These are phyloP conservation scores for Brachypodium distachyon DNA, from an alignment of 202 grass and related monocot species.

Conservation along the genomic window DNA sequence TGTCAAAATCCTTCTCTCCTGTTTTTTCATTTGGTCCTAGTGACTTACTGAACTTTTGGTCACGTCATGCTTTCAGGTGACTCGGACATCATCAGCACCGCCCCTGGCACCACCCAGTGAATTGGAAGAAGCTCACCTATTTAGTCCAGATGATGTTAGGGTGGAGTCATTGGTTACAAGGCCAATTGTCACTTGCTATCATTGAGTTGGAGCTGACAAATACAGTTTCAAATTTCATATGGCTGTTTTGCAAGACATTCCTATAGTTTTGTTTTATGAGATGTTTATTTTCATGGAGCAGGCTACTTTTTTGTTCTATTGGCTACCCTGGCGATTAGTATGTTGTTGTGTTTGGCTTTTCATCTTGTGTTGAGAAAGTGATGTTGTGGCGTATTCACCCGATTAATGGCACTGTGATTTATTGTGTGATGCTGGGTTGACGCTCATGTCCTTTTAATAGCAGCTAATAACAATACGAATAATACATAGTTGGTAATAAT, in stretches of 20 bases:
- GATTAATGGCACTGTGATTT: too few species aligned
- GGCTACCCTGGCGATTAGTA: too few species aligned
- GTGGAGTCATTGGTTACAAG: background rate
- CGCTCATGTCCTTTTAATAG: too few species aligned
- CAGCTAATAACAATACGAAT: too few species aligned
- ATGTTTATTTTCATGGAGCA: background rate
- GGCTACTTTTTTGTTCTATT: too few species aligned
- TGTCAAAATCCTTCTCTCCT: background rate
- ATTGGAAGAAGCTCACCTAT: background rate
- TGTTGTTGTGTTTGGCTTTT: too few species aligned
- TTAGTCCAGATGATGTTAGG: constrained; percentile 15
- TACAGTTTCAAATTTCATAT: background rate
- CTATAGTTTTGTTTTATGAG: constrained; percentile 22
- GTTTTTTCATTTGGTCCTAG: background rate
- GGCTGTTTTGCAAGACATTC: constrained; percentile 10
- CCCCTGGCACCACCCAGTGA: constrained; percentile 50
- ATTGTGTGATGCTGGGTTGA: too few species aligned
- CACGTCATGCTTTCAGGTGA: constrained; percentile 42
- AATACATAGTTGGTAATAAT: too few species aligned
- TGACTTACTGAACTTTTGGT: background rate
- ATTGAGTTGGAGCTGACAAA: background rate
- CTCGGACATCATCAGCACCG: constrained; percentile 73
- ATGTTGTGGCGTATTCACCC: too few species aligned
- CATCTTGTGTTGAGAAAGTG: too few species aligned
- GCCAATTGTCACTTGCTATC: background rate